Evolutionary conservation across 2,329 filamentous ascomycete genomes (phyloP).

Genomic region (Ophioceras dolichostomum): DNA sequence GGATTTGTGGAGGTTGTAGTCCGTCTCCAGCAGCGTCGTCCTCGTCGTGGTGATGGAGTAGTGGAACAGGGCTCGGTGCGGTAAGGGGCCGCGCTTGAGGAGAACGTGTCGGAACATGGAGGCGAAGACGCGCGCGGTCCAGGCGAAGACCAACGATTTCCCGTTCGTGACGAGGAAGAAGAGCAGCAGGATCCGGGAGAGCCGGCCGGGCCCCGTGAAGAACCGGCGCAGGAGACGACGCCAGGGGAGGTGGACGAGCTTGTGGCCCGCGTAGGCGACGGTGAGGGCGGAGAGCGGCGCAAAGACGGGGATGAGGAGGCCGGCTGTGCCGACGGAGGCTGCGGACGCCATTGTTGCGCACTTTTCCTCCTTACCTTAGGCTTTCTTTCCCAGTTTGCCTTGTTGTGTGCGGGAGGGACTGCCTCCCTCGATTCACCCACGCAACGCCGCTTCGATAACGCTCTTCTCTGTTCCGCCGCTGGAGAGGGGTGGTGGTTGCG

Average conservation of each 20-base stretch:
- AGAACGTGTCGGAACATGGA: conserved; percentile 19
- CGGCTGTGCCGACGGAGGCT: conserved; percentile 14
- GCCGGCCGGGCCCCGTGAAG: conserved; percentile 40
- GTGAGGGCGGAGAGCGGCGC: conserved; percentile 27
- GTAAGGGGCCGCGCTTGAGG: conserved; percentile 11
- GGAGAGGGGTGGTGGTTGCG: no score
- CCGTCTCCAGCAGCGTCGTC: conserved; percentile 21
- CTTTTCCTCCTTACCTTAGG: neutral
- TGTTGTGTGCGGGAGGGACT: neutral
- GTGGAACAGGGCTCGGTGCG: conserved; percentile 21
- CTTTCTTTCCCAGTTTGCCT: neutral
- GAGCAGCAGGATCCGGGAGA: conserved; percentile 38
- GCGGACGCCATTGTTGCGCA: conserved; percentile 12
- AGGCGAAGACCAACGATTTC: conserved; percentile 63
- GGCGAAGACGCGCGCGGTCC: conserved; percentile 47
- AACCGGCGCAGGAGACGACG: conserved; percentile 25
- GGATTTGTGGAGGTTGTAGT: conserved; percentile 28
- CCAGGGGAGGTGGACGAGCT: conserved; percentile 31
- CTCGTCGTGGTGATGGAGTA: conserved; percentile 17
- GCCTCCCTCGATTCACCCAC: no score
- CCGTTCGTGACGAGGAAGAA: conserved; percentile 51
- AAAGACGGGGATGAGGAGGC: conserved; percentile 25
- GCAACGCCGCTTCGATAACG: no score
- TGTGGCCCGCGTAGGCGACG: conserved; percentile 29
- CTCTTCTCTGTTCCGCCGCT: no score